These are phyloP conservation scores for Volutella citrinella DNA, from an alignment of 2,329 filamentous ascomycete species.

Conservation along the genomic window DNA sequence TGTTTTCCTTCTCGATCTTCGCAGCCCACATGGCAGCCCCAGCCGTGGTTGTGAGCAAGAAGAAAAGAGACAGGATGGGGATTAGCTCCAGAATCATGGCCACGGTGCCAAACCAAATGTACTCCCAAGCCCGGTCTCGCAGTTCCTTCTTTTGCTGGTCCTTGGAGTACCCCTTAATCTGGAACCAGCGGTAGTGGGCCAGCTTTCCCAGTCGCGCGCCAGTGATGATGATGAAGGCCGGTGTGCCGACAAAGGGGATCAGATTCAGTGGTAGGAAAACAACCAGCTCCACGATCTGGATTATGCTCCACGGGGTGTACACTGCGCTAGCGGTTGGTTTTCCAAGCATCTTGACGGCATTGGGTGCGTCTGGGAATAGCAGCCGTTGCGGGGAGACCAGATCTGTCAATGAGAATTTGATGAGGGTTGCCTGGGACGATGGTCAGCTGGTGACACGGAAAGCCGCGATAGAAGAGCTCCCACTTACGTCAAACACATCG, in stretches of 20 bases:
- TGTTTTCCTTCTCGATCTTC: constrained; percentile 64
- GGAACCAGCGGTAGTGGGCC: constrained; percentile 87
- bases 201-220: constrained; percentile 85
- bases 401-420: constrained; percentile 68
- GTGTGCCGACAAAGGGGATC: constrained; percentile 77
- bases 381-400: constrained; percentile 66
- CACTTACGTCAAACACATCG: constrained; percentile 76
- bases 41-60: constrained; percentile 80
- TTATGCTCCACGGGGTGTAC: constrained; percentile 84
- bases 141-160: constrained; percentile 72
- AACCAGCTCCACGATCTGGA: constrained; percentile 86
- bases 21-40: constrained; percentile 86
- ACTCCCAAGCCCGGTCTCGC: constrained; percentile 69
- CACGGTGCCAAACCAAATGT: constrained; percentile 89
- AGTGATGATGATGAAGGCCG: constrained; percentile 83
- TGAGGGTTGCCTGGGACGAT: constrained; percentile 60
- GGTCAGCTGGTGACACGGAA: constrained; percentile 6
- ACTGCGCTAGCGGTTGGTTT: constrained; percentile 73
- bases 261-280: constrained; percentile 80
- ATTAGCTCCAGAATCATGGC: constrained; percentile 84
- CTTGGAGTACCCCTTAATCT: constrained; percentile 71
- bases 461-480: no score
- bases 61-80: constrained; percentile 89
- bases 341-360: constrained; percentile 76
- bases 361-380: constrained; percentile 63